Percentiles rank a stretch among this genome's conserved stretches.
Evolutionary conservation across 140 eudicot species (phyloP).

Genomic region (Cichorium intybus): DNA sequence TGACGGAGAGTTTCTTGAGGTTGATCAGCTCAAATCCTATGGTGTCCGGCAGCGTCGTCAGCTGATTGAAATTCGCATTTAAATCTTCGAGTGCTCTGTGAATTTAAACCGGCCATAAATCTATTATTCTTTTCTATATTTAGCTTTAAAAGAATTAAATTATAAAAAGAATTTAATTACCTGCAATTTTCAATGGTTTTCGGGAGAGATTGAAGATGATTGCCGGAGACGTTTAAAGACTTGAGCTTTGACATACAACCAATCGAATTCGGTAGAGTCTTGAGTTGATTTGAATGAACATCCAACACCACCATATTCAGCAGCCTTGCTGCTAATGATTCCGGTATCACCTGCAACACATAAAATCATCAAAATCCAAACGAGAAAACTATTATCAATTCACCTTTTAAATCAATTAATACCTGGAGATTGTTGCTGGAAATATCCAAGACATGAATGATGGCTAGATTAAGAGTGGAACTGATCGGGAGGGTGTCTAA

Average conservation of each 20-base stretch:
- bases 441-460: slow-evolving; percentile 55
- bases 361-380: background rate
- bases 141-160: background rate
- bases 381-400: background rate
- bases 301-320: slow-evolving; percentile 56
- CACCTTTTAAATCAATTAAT: no score
- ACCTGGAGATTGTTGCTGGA: slow-evolving; percentile 90
- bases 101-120: background rate
- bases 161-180: slow-evolving; percentile 21
- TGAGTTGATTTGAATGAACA: slow-evolving; percentile 80
- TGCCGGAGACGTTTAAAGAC: slow-evolving; percentile 71
- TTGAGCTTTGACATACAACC: slow-evolving; percentile 82
- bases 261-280: slow-evolving; percentile 65
- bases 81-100: slow-evolving; percentile 67
- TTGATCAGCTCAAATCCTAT: slow-evolving; percentile 69
- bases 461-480: slow-evolving; percentile 40
- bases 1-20: slow-evolving; percentile 60
- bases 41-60: slow-evolving; percentile 57
- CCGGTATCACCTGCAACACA: slow-evolving; percentile 59
- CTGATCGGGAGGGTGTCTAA: slow-evolving; percentile 61
- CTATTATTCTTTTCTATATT: background rate
- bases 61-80: slow-evolving; percentile 70
- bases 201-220: slow-evolving; percentile 63
- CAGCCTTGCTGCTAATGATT: slow-evolving; percentile 66
- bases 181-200: slow-evolving; percentile 79